Percentiles rank a stretch among this genome's conserved stretches.
These are phyloP conservation scores for Pyrenula aspistea DNA, from an alignment of 495 filamentous ascomycete genomes.

Conservation along the genomic window DNA sequence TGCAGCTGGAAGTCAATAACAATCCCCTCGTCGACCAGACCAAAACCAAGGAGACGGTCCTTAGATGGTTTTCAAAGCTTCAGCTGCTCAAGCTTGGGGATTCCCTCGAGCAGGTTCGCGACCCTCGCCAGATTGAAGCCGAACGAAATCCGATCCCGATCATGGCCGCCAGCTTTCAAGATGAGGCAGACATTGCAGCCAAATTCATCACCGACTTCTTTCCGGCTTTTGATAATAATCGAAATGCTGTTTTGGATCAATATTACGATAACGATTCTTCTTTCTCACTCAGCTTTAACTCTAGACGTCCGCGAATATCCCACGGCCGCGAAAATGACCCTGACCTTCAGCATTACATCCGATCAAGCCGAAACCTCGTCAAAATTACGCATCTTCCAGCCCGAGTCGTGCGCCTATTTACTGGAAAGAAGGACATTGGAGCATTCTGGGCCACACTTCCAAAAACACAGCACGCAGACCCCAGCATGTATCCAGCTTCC, in stretches of 20 bases:
- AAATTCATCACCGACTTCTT: slow-evolving; percentile 69
- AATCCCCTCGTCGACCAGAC: slow-evolving; percentile 60
- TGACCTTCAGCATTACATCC: slow-evolving; percentile 65
- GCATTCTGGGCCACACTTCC: slow-evolving; percentile 60
- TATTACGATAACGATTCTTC: slow-evolving; percentile 69
- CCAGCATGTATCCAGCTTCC: slow-evolving; percentile 44
- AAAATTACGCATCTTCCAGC: slow-evolving; percentile 48
- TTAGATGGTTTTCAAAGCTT: slow-evolving; percentile 71
- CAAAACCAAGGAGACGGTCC: slow-evolving; percentile 54
- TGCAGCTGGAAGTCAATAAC: slow-evolving; percentile 64
- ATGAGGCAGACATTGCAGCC: slow-evolving; percentile 61
- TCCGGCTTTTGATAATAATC: slow-evolving; percentile 59
- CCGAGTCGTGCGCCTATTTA: slow-evolving; percentile 51
- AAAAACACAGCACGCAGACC: slow-evolving; percentile 60
- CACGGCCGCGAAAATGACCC: slow-evolving; percentile 19
- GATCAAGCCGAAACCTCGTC: slow-evolving; percentile 67
- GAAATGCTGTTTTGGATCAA: slow-evolving; percentile 42
- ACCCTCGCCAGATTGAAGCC: slow-evolving; percentile 48
- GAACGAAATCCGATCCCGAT: slow-evolving; percentile 55
- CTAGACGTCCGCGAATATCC: slow-evolving; percentile 41
- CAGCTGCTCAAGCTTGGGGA: slow-evolving; percentile 49
- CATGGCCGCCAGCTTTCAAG: slow-evolving; percentile 56
- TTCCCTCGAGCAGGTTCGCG: slow-evolving; percentile 44
- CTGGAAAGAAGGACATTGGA: slow-evolving; percentile 53
- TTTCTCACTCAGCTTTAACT: slow-evolving; percentile 70